Evolutionary conservation across 2,329 filamentous ascomycete species (phyloP), one percentile per base, ranked within the genome.

Genomic region (Escovopsis sp.): DNA sequence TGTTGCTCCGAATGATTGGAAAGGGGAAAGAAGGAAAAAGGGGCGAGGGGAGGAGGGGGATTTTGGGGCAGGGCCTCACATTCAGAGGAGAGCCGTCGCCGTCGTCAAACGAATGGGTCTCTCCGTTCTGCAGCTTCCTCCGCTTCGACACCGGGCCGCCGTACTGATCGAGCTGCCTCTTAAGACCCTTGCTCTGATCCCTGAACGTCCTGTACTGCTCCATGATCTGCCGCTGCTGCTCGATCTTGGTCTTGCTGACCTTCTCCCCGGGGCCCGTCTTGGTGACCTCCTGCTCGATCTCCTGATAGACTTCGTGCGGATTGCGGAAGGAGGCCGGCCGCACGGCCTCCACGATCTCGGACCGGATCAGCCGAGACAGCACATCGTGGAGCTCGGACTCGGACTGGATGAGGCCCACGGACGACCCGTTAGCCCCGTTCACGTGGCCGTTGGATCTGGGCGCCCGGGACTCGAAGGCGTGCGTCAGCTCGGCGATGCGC

Each of bases 291-390:
- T 71, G 68, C 44, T 79, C 72, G n/a, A 81, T 68, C 37, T 77
- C 68, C 33, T 63, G 63, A 36, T 65, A 63, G 4, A 70, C 60
- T 39, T 79, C 83, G 34, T 72, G 66, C 1, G 73, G 66, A 33
- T 70, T 76, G 45, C 67, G 64, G 40, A 77, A 75, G 35, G 67
- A 72, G 37, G 59, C 63, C 5, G 61, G 55, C 21, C 60, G 60
- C 17, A 85, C 71, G 6, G 74, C 74, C 43, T 79, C 72, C 33
- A 90, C 53, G 41, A 85, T 70, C 34, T 82, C 80, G 21, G 69
- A 64, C 35, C 73, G 64, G 29, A 87, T 68, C 27, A 76, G 56
- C 15, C 66, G 65, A 34, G 62, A 63, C 5, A 75, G 52, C 6
- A 65, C 60, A 23, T 61, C 54, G 43, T 72, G 66, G 11, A 72